Base-by-base conservation (phyloP, 768 basidiomycete species). In the Megacollybia marginata region DNA sequence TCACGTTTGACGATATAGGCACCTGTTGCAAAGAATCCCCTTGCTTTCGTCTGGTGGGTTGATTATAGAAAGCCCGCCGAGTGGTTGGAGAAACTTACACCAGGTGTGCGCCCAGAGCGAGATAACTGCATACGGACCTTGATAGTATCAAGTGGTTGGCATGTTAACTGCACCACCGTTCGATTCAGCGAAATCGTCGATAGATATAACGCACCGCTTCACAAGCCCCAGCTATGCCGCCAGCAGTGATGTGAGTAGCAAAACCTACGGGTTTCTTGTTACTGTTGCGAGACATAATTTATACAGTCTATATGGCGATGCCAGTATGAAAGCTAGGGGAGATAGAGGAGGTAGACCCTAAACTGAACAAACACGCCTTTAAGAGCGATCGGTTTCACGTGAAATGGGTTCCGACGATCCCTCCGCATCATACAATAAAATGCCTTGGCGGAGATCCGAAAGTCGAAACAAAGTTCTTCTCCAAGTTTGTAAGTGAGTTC, bases 71-170 rank as follows among this genome's bases (percentile, higher is more conserved):
- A 31, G 28, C 32, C 15, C 6, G 10, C 19, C 32, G 9, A 19
- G n/a, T 20, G 20, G 31, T 35, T 15, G 23, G 19, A 33, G 18
- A 23, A 3, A 85, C 89, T 63, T 67, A 98, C 96, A 44, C 96
- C 96, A 47, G 88, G 81, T 38, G 74, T 65, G 49, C 74, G 71
- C 33, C 92, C 82, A 9, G 92, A 85, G 67, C 73, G 82, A 51
- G 89, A 90, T 50, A 99, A 83, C 71, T 99, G 96, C 96, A 99
- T 99, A n/a, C 96, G 91, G 57, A 97, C 95, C 72, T 98, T 98
- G 75, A 98, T 98, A 20, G 96, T 98, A 65, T 99, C 96, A 42
- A 98, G 82, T 10, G 93, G 93, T 63, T 95, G 93, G 66, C 93
- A 95, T 60, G 65, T 75, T 52, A 90, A 63, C 88, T 91, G 43